phyloP scores from a whole-genome alignment of 2,329 filamentous ascomycete genomes.

The Fusarium avenaceum region DNA sequence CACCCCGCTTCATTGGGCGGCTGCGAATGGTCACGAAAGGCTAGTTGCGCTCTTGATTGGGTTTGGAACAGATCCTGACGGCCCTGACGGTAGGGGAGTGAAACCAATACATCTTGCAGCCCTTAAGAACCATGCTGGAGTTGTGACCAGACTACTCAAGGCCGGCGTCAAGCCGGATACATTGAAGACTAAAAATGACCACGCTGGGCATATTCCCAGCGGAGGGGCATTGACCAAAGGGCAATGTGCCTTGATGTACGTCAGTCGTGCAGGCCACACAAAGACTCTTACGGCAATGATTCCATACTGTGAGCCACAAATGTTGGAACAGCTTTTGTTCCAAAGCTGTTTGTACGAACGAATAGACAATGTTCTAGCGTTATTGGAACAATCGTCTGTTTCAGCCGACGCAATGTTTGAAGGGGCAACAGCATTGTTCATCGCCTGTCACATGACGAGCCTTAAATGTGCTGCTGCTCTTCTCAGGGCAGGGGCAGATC shows the following conservation, averaged over 20 bases:
- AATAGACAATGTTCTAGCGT: constrained; percentile 25
- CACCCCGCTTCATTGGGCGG: constrained; percentile 42
- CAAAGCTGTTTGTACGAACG: constrained; percentile 30
- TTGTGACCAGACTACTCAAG: constrained; percentile 18
- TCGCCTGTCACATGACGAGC: constrained; percentile 22
- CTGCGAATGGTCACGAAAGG: constrained; percentile 37
- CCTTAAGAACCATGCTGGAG: constrained; percentile 12
- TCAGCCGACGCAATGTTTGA: constrained; percentile 27
- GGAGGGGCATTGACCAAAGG: constrained; percentile 11
- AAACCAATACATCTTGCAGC: constrained; percentile 43
- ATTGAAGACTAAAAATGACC: constrained; percentile 23
- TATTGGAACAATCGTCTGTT: constrained; percentile 29
- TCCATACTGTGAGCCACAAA: constrained; percentile 29
- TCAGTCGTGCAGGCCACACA: constrained; percentile 29
- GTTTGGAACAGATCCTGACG: constrained; percentile 22
- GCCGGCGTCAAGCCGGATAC: constrained; percentile 36
- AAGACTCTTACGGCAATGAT: constrained; percentile 35
- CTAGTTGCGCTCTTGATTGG: constrained; percentile 27
- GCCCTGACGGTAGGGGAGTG: constrained; percentile 24
- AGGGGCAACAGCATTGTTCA: constrained; percentile 30
- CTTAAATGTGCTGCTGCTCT: constrained; percentile 29
- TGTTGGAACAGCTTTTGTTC: constrained; percentile 39
- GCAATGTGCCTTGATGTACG: constrained; percentile 37
- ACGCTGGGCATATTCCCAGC: background rate
- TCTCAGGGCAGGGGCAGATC: constrained; percentile 35